Percentiles rank a stretch among this genome's conserved stretches.
Conservation (phyloP, 139 green algal genomes). For the Coelastrella sp. region DNA sequence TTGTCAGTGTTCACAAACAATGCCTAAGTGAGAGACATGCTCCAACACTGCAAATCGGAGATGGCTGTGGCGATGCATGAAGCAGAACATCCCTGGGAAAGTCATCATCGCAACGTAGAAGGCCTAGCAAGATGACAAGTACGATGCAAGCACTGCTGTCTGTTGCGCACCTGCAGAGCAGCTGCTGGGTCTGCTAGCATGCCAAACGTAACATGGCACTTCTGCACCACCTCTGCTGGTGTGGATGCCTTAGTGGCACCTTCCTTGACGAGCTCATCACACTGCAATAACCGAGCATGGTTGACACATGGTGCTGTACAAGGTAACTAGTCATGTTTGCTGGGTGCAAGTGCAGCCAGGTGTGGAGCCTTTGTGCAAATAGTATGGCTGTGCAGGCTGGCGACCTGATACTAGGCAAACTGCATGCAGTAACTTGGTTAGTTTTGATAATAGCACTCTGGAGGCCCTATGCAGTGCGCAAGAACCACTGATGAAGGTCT, state of each 20-base stretch:
- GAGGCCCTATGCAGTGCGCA: too few species aligned
- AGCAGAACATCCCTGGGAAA: background rate
- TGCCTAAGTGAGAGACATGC: too few species aligned
- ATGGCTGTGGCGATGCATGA: too few species aligned
- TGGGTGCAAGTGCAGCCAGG: too few species aligned
- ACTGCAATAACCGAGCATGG: constrained; percentile 51
- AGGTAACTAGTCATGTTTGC: too few species aligned
- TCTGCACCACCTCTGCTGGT: constrained; percentile 73
- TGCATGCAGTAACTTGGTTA: background rate
- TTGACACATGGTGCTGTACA: too few species aligned
- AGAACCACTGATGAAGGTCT: background rate
- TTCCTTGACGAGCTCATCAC: constrained; percentile 62
- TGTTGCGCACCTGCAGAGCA: constrained; percentile 63
- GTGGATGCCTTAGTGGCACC: constrained; percentile 64
- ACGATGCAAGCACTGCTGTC: background rate
- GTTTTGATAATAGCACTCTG: too few species aligned
- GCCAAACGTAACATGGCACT: constrained; percentile 88
- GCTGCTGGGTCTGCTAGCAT: constrained; percentile 93
- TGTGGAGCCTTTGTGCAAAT: too few species aligned
- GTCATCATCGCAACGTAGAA: background rate
- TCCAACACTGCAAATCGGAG: too few species aligned
- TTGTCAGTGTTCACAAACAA: too few species aligned
- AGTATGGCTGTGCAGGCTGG: too few species aligned
- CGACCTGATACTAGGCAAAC: too few species aligned
- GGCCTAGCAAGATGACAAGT: background rate